These are phyloP conservation scores for Betula pendula DNA, from an alignment of 306 rosid genomes.

Conservation along the genomic window DNA sequence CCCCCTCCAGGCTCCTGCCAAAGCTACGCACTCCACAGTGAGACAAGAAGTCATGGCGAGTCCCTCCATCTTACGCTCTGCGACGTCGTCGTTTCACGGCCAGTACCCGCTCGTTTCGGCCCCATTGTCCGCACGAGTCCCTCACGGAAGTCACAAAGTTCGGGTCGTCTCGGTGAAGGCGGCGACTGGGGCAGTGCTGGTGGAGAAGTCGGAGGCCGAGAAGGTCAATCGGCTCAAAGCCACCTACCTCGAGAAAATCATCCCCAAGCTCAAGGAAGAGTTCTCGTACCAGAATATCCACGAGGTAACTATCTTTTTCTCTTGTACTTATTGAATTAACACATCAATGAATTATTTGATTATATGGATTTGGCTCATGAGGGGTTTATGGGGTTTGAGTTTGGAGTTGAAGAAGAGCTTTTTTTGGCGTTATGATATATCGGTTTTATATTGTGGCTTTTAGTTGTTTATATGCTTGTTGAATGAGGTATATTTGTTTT, in stretches of 20 bases:
- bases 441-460: neutral
- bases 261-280: conserved; percentile 86
- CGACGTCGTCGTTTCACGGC: conserved; percentile 62
- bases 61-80: conserved; percentile 64
- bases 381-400: conserved; percentile 14
- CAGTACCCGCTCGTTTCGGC: conserved; percentile 46
- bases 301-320: conserved; percentile 43
- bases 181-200: conserved; percentile 52
- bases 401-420: neutral
- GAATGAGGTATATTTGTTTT: neutral
- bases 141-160: conserved; percentile 32
- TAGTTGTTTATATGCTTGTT: neutral
- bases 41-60: conserved; percentile 46
- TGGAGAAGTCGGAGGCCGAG: conserved; percentile 82
- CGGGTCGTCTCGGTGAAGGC: conserved; percentile 58
- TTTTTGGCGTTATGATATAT: neutral
- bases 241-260: conserved; percentile 60
- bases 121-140: conserved; percentile 20
- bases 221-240: conserved; percentile 58
- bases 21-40: neutral
- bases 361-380: conserved; percentile 2
- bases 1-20: neutral
- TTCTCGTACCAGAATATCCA: conserved; percentile 71
- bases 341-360: neutral
- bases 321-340: no score